A percentile compares a stretch with the other conserved stretches of the same genome.
Evolutionary conservation across 2,329 filamentous ascomycete species (phyloP).

Genomic region (Colletotrichum tropicale): DNA sequence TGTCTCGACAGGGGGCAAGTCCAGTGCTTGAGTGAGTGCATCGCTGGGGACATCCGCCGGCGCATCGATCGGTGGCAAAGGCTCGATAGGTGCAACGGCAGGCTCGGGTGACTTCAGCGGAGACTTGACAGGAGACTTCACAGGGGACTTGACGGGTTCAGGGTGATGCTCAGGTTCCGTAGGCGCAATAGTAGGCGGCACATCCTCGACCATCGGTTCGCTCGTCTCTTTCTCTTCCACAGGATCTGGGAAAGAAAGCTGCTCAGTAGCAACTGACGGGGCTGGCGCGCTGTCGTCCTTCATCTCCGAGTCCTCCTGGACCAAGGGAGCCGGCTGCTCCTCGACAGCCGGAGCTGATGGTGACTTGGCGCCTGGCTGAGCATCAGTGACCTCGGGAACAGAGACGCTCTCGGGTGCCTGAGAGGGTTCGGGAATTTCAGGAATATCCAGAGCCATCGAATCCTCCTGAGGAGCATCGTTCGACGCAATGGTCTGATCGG

Average conservation of each 20-base stretch:
- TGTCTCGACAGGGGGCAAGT: neutral
- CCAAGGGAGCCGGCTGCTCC: neutral
- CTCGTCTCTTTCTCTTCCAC: neutral
- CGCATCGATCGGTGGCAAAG: neutral
- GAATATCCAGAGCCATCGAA: slow-evolving; percentile 5
- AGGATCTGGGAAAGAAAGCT: neutral
- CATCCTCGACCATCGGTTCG: neutral
- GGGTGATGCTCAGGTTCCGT: neutral
- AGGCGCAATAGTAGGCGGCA: neutral
- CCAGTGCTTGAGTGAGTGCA: neutral
- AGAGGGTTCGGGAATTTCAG: neutral
- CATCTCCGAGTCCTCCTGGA: neutral
- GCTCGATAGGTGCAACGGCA: neutral
- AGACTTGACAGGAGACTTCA: neutral
- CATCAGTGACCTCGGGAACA: neutral
- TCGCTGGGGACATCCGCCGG: neutral
- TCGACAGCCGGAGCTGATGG: neutral
- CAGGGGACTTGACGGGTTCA: neutral
- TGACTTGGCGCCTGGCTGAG: neutral
- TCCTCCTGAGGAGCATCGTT: neutral
- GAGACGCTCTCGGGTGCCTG: neutral
- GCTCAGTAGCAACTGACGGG: neutral
- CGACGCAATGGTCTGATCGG: slow-evolving; percentile 6
- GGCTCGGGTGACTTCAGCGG: neutral
- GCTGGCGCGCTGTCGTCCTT: neutral